These are phyloP conservation scores for Diutina rugosa DNA, from an alignment of 1,139 yeast genomes.

Conservation along the genomic window DNA sequence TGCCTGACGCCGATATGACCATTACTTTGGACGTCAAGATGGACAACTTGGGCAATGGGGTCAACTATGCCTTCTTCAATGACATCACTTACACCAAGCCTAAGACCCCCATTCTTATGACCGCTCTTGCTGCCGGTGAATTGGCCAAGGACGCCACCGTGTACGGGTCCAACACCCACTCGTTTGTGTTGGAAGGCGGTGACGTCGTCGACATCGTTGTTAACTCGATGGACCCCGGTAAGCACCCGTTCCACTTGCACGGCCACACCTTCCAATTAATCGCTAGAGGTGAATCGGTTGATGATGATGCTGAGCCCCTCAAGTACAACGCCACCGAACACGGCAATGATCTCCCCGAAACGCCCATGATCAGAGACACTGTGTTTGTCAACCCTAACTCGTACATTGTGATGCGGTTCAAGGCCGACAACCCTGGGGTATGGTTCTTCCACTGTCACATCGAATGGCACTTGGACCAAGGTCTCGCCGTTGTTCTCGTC, in stretches of 20 bases:
- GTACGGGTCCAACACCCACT: constrained; percentile 63
- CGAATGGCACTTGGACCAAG: constrained; percentile 55
- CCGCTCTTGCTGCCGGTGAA: constrained; percentile 64
- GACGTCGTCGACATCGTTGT: constrained; percentile 53
- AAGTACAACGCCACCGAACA: constrained; percentile 22
- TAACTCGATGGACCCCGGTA: constrained; percentile 64
- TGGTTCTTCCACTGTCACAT: constrained; percentile 59
- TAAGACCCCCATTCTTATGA: constrained; percentile 67
- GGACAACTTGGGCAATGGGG: constrained; percentile 73
- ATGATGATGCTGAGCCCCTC: constrained; percentile 19
- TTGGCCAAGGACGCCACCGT: constrained; percentile 30
- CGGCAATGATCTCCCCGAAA: constrained; percentile 20
- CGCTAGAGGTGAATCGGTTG: constrained; percentile 19
- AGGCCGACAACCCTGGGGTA: constrained; percentile 48
- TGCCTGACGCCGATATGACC: constrained; percentile 54
- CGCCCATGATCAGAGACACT: constrained; percentile 64
- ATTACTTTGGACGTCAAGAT: constrained; percentile 57
- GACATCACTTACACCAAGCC: constrained; percentile 67
- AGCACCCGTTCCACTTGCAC: constrained; percentile 83
- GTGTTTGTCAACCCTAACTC: constrained; percentile 55
- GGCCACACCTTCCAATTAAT: constrained; percentile 65
- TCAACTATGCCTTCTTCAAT: constrained; percentile 86
- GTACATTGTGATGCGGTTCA: constrained; percentile 45
- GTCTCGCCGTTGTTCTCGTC: constrained; percentile 36
- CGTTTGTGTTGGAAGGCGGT: constrained; percentile 57